Percentiles rank a stretch among this genome's conserved stretches.
Conservation (phyloP, 2,329 filamentous ascomycete genomes). For the Chaetomium sp. region DNA sequence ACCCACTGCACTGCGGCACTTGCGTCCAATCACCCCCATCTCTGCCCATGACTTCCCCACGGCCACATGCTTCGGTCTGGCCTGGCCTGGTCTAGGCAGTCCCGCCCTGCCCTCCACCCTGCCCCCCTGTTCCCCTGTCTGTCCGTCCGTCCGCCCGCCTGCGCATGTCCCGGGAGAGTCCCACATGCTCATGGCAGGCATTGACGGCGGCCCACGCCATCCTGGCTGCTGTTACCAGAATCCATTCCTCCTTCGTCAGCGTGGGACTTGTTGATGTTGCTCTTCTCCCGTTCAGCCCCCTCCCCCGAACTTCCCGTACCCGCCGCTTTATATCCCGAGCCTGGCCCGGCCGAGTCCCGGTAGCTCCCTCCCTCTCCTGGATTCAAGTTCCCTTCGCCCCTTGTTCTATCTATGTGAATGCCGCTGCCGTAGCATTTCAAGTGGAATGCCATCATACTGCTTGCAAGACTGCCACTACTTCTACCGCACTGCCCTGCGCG, state of each 20-base stretch:
- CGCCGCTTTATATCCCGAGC: conserved; percentile 30
- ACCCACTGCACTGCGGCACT: conserved; percentile 32
- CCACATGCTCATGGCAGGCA: conserved; percentile 22
- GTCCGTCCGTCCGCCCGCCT: conserved; percentile 3
- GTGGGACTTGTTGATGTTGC: conserved; percentile 15
- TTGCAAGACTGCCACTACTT: conserved; percentile 91
- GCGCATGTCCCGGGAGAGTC: conserved; percentile 15
- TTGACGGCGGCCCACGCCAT: background rate
- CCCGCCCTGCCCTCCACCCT: background rate
- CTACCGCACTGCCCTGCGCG: conserved; percentile 84
- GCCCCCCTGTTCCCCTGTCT: background rate
- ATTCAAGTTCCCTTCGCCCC: conserved; percentile 12
- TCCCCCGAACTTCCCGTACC: conserved; percentile 18
- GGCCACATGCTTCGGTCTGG: conserved; percentile 15
- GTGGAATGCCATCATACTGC: conserved; percentile 78
- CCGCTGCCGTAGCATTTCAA: conserved; percentile 36
- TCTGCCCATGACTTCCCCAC: conserved; percentile 5
- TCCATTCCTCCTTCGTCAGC: conserved; percentile 19
- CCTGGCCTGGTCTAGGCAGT: background rate
- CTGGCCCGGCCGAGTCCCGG: conserved; percentile 30
- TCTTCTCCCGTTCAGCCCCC: conserved; percentile 5
- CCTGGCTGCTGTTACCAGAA: conserved; percentile 12
- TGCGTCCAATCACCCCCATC: conserved; percentile 33
- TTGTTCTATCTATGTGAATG: background rate
- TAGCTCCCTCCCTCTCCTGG: conserved; percentile 19